phyloP scores from a whole-genome alignment of 768 basidiomycete species.

The Albatrellus ellisii region DNA sequence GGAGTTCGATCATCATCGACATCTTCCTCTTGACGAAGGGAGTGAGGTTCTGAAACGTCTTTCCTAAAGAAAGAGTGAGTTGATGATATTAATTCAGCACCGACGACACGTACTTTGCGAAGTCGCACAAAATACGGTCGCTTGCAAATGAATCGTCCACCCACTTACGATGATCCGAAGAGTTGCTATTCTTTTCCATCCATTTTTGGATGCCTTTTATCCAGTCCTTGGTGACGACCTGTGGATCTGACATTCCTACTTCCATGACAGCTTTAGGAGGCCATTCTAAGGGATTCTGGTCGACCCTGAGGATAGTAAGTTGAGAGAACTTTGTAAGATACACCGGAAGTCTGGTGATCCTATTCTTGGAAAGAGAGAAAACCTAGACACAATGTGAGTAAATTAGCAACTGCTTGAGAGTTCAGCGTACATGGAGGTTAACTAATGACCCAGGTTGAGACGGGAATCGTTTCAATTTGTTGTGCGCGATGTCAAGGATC shows the following conservation, averaged over 20 bases:
- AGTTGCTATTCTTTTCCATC: conserved; percentile 43
- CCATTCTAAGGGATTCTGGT: conserved; percentile 92
- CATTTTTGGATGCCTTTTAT: conserved; percentile 59
- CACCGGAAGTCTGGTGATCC: conserved; percentile 60
- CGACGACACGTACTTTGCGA: conserved; percentile 21
- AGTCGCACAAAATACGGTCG: conserved; percentile 27
- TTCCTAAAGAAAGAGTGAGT: conserved; percentile 17
- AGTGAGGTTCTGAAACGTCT: background rate
- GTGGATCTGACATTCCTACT: too few species aligned
- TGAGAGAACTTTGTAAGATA: conserved; percentile 65
- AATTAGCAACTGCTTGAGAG: too few species aligned
- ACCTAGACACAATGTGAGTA: conserved; percentile 47
- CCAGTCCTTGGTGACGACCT: conserved; percentile 54
- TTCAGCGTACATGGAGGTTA: conserved; percentile 59
- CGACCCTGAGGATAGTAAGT: conserved; percentile 72
- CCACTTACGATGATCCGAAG: conserved; percentile 21
- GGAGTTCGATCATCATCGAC: conserved; percentile 4
- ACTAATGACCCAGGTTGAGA: conserved; percentile 64
- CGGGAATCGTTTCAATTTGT: conserved; percentile 76
- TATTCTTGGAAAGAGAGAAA: conserved; percentile 79
- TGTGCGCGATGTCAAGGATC: conserved; percentile 89
- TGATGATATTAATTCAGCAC: conserved; percentile 7
- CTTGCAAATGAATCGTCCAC: conserved; percentile 38
- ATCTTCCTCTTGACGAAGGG: background rate
- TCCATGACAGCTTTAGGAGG: conserved; percentile 55